Evolutionary conservation across 1,284 basidiomycete genomes (phyloP), one percentile per base, ranked within the genome.

Genomic region (Mycena sp.): DNA sequence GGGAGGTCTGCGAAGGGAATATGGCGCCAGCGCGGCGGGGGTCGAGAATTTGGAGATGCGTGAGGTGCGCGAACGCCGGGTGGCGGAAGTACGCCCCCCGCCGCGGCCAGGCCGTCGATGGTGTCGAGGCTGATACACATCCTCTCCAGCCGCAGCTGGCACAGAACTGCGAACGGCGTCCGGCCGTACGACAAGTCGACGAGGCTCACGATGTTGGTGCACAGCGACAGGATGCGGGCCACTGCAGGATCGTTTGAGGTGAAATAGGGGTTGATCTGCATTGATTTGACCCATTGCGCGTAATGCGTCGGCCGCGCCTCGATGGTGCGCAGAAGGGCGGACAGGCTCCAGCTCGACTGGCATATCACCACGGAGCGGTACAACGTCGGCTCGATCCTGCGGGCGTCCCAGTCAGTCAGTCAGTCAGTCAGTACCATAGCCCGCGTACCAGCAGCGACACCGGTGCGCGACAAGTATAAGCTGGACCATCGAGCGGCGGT

Each of bases 21-120:
- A n/a, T 50, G n/a, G 10, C 53, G 37, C 57, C 65, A 60, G 56
- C 49, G 21, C 14, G 48, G 52, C 53, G 65, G 35, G 64, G 46
- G 35, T 67, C 65, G 26, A 67, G 58, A n/a, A 67, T 4, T 6
- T 67, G 65, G 11, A 67, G 49, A 30, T 67, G 65, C 2, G 65
- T 67, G 35, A 67, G 61, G 6, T 30, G 44, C n/a, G 62, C 45
- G 44, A 64, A 64, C 14, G 62, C 53, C 35, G 51, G 28, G 23
- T 48, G 37, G 10, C 40, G n/a, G 38, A 61, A 50, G 48, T 46
- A 53, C 2, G 41, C n/a, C 7, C 40, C 32, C n/a, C 46, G 40
- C 41, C 28, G n/a, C n/a, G n/a, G 16, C 26, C 29, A 35, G 17
- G 4, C 37, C 57, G 48, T 52, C 52, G 49, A 67, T 25, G 11